These are phyloP conservation scores for Trichoderma koningiopsis DNA, from an alignment of 2,329 filamentous ascomycete genomes.

Conservation along the genomic window DNA sequence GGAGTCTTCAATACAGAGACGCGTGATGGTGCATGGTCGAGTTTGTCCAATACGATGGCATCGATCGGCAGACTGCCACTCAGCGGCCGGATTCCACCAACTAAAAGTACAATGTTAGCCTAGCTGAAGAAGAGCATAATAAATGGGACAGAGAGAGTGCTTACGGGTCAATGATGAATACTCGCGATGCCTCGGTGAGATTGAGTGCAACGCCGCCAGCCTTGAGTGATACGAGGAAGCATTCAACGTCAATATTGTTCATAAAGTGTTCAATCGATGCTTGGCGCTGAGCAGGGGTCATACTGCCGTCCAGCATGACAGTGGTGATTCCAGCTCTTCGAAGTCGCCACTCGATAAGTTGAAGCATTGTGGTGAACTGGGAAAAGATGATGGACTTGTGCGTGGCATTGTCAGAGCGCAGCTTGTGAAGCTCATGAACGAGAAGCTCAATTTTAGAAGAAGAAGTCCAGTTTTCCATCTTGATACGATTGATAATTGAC, in stretches of 20 bases:
- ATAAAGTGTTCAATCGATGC: conserved; percentile 96
- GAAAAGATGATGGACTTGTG: conserved; percentile 98
- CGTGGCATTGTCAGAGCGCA: conserved; percentile 88
- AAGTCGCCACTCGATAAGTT: conserved; percentile 94
- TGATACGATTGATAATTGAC: conserved; percentile 97
- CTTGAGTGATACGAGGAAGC: conserved; percentile 94
- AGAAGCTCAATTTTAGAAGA: conserved; percentile 98
- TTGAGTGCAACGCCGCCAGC: conserved; percentile 95
- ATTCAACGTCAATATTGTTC: conserved; percentile 90
- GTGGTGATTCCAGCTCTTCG: conserved; percentile 96
- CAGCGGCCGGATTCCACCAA: conserved; percentile 99
- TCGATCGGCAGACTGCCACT: conserved; percentile 96
- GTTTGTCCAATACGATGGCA: conserved; percentile 95
- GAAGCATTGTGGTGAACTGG: conserved; percentile 95
- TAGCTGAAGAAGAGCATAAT: conserved; percentile 19
- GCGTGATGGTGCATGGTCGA: conserved; percentile 89
- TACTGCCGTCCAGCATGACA: conserved; percentile 96
- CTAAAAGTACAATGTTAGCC: conserved; percentile 44
- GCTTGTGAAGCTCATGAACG: conserved; percentile 88
- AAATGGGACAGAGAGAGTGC: conserved; percentile 34
- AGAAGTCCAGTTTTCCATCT: conserved; percentile 98
- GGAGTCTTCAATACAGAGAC: conserved; percentile 93
- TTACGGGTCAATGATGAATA: conserved; percentile 95
- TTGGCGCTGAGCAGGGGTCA: conserved; percentile 92
- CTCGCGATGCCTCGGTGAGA: conserved; percentile 87